These are phyloP conservation scores for Backusella tuberculispora DNA, from an alignment of 192 early-diverging fungal species.

Conservation along the genomic window DNA sequence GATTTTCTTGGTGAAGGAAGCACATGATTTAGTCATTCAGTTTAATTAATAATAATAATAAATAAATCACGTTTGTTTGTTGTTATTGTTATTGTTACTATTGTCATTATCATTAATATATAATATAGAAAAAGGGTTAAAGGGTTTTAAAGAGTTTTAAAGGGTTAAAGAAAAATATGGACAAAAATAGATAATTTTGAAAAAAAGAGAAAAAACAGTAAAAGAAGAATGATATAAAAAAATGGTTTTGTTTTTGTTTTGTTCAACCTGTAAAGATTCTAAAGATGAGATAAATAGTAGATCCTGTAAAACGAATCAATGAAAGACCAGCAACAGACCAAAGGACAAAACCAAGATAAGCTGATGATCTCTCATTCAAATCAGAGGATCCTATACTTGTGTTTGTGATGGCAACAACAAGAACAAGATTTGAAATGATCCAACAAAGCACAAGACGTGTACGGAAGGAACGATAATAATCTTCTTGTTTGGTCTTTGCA, in stretches of 20 bases:
- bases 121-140: no score
- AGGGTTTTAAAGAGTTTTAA: neutral
- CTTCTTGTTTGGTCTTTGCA: slow-evolving; percentile 70
- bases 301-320: slow-evolving; percentile 69
- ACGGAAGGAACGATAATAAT: slow-evolving; percentile 86
- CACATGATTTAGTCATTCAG: neutral
- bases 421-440: slow-evolving; percentile 73
- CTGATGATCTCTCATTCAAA: slow-evolving; percentile 39
- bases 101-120: no score
- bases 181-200: neutral
- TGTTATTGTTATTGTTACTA: no score
- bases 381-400: slow-evolving; percentile 34
- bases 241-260: neutral
- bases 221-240: neutral
- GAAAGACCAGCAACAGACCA: slow-evolving; percentile 76
- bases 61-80: neutral
- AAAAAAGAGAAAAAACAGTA: neutral
- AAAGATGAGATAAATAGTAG: slow-evolving; percentile 66
- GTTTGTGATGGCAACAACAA: slow-evolving; percentile 72
- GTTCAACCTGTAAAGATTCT: slow-evolving; percentile 56
- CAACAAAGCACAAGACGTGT: slow-evolving; percentile 77
- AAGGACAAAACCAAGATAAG: slow-evolving; percentile 68
- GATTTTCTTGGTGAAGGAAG: slow-evolving; percentile 50
- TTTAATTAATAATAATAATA: no score
- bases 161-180: neutral